Evolutionary conservation across 331 rosid genomes (phyloP), one percentile per base, ranked within the genome.

Genomic region (Quercus tomentella): DNA sequence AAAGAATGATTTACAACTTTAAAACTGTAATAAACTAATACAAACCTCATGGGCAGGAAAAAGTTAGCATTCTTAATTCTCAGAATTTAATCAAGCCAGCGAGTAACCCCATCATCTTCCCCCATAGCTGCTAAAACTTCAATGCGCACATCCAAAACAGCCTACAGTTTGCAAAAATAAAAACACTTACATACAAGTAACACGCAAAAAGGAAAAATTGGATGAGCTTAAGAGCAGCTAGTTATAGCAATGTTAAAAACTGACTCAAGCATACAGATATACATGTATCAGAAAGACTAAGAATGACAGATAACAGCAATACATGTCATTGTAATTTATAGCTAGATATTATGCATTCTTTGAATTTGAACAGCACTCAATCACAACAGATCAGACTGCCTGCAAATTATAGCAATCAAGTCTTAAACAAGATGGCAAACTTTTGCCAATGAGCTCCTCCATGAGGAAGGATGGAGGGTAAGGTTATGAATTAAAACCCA

Each of bases 71-170:
- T 66, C 69, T 30, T 28, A 63, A 70, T 67, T 45, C 23, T 69
- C 66, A n/a, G 10, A 28, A 25, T 82, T 93, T 86, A 94, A 79
- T 93, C 96, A 76, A 93, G 83, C 99, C 99, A 96, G 81, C 99
- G 99, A 61, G 97, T 91, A 31, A 96, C 89, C 67, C 99, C 99
- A 60, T 87, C 91, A 15, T 91, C 97, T 78, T 91, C 98, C 7
- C 94, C 94, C 21, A 82, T 91, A 4, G 94, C 83, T 30, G 99
- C 99, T 76, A 96, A 88, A 75, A 96, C 81, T 88, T 91, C 99
- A 17, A 93, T 78, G 88, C 92, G 87, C 69, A 93, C 87, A 62
- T 93, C 97, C 97, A 96, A 86, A 81, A 96, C 89, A 79, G 99
- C 99, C 99, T 96, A 74, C 75, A 80, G 35, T 76, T 85, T 80